Evolutionary conservation across 2,329 filamentous ascomycete species (phyloP).

Genomic region (Aspergillus chevalieri): DNA sequence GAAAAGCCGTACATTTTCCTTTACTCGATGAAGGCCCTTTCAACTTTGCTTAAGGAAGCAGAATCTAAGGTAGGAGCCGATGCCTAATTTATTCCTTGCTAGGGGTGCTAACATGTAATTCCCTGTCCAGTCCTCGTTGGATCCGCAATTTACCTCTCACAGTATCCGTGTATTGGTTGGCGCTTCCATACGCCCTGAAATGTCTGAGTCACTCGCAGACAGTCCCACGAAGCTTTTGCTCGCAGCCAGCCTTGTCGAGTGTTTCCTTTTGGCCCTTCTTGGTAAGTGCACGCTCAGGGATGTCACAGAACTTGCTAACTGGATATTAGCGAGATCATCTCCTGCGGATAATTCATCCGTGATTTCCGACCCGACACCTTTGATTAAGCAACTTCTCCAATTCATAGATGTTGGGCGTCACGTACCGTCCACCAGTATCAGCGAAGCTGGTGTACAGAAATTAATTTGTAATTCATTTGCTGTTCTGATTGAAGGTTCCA

Average conservation of each 20-base stretch:
- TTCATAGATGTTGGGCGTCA: slow-evolving; percentile 26
- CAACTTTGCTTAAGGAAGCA: slow-evolving; percentile 53
- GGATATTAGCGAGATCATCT: slow-evolving; percentile 19
- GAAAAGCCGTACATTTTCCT: slow-evolving; percentile 66
- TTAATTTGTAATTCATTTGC: slow-evolving; percentile 43
- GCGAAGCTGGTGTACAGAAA: slow-evolving; percentile 20
- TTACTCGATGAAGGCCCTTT: slow-evolving; percentile 64
- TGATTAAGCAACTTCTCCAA: slow-evolving; percentile 32
- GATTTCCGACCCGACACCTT: slow-evolving; percentile 29
- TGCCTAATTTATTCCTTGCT: no score
- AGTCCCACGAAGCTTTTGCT: slow-evolving; percentile 46
- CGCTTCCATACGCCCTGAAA: slow-evolving; percentile 54
- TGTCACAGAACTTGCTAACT: neutral
- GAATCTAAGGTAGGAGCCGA: slow-evolving; percentile 25
- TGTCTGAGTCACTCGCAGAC: slow-evolving; percentile 43
- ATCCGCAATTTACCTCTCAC: slow-evolving; percentile 32
- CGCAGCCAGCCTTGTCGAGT: slow-evolving; percentile 51
- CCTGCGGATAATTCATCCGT: slow-evolving; percentile 20
- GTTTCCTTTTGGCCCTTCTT: slow-evolving; percentile 50
- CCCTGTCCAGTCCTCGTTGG: neutral
- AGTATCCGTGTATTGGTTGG: slow-evolving; percentile 52
- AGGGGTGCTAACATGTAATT: neutral
- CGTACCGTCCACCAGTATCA: slow-evolving; percentile 7
- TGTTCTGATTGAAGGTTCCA: slow-evolving; percentile 44
- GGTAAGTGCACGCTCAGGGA: slow-evolving; percentile 33